Evolutionary conservation across 2,329 filamentous ascomycete genomes (phyloP).

Genomic region (Mariannaea sp.): DNA sequence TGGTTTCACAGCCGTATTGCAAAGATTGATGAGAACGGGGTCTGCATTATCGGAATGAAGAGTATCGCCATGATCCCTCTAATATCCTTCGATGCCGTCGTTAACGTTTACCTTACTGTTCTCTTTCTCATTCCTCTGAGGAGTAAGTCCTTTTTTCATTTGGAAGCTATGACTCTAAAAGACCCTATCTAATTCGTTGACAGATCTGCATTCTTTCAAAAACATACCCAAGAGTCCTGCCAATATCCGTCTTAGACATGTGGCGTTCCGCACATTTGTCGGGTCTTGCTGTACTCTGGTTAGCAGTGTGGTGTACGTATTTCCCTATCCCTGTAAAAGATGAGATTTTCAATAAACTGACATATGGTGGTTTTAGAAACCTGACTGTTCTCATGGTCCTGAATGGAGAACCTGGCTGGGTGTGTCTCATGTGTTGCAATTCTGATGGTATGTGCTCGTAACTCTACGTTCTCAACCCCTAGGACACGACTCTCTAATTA

Average conservation of each 20-base stretch:
- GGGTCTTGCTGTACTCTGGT: conserved; percentile 61
- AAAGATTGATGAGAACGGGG: conserved; percentile 56
- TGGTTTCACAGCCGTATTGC: conserved; percentile 56
- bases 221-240: conserved; percentile 48
- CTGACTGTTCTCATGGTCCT: conserved; percentile 62
- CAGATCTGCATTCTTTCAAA: conserved; percentile 61
- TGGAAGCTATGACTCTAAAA: no score
- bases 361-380: conserved; percentile 49
- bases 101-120: conserved; percentile 66
- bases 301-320: conserved; percentile 60
- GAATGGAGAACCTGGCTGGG: conserved; percentile 66
- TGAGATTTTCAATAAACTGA: conserved; percentile 10
- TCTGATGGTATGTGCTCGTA: conserved; percentile 62
- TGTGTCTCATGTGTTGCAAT: conserved; percentile 69
- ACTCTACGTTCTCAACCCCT: conserved; percentile 46
- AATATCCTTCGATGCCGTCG: conserved; percentile 63
- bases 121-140: conserved; percentile 66
- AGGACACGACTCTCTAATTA: conserved; percentile 1
- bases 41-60: conserved; percentile 67
- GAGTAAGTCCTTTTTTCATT: no score
- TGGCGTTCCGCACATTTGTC: conserved; percentile 63
- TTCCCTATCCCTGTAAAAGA: not conserved
- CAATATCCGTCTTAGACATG: conserved; percentile 52
- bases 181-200: no score
- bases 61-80: conserved; percentile 63